phyloP scores from a whole-genome alignment of 495 filamentous ascomycete species.

The Cenococcum geophilum region DNA sequence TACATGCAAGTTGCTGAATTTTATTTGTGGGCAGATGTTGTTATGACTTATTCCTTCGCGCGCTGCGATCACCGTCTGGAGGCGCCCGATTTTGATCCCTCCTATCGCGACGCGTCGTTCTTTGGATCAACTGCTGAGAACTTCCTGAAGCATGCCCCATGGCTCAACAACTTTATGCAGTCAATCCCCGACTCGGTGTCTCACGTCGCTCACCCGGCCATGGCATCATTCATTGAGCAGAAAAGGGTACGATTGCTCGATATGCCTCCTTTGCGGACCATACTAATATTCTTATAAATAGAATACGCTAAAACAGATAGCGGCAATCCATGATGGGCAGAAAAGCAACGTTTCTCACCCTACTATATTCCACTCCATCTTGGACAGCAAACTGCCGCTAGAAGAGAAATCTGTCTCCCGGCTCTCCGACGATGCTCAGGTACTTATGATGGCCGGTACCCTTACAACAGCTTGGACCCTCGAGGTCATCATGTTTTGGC shows the following conservation, averaged over 20 bases:
- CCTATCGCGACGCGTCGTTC: slow-evolving; percentile 17
- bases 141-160: slow-evolving; percentile 13
- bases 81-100: slow-evolving; percentile 12
- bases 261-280: not conserved
- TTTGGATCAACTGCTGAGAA: slow-evolving; percentile 12
- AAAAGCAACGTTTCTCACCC: not conserved
- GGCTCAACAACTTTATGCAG: slow-evolving; percentile 15
- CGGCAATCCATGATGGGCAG: slow-evolving; percentile 6
- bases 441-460: slow-evolving; percentile 22
- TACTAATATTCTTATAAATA: not conserved
- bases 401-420: not conserved
- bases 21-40: slow-evolving; percentile 6
- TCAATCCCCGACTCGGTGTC: slow-evolving; percentile 16
- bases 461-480: slow-evolving; percentile 28
- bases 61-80: slow-evolving; percentile 19
- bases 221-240: slow-evolving; percentile 4
- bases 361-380: slow-evolving; percentile 5
- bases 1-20: not conserved
- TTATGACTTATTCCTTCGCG: slow-evolving; percentile 19
- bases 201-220: slow-evolving; percentile 3
- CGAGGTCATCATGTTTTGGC: slow-evolving; percentile 19
- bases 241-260: slow-evolving; percentile 2
- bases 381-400: slow-evolving; percentile 1
- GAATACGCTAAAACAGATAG: slow-evolving; percentile 5
- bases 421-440: slow-evolving; percentile 1